Conservation (phyloP, 208 protist species). For the Porcisia hertigi region DNA sequence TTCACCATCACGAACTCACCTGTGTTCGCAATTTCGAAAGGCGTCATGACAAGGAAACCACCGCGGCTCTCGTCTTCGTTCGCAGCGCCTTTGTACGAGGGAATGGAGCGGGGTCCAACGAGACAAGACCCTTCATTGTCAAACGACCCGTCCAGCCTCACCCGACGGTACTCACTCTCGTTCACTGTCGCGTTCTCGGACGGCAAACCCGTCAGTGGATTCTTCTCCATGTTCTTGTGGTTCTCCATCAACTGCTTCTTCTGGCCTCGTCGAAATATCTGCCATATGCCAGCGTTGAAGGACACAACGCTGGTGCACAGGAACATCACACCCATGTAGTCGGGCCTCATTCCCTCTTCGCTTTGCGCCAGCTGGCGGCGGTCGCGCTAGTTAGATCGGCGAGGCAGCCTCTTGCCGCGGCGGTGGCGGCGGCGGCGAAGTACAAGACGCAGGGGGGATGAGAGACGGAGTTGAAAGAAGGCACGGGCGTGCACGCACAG, state of each 20-base stretch:
- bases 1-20: conserved; percentile 82
- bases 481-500: not conserved
- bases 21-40: conserved; percentile 75
- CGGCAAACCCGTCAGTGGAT: conserved; percentile 54
- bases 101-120: conserved; percentile 82
- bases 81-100: conserved; percentile 76
- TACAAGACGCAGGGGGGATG: not conserved
- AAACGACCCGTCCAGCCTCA: conserved; percentile 68
- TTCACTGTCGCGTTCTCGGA: conserved; percentile 36
- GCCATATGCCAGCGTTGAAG: conserved; percentile 90
- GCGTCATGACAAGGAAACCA: conserved; percentile 87
- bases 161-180: conserved; percentile 70
- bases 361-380: not conserved
- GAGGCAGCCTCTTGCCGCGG: not conserved
- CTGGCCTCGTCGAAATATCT: conserved; percentile 73
- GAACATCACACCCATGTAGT: conserved; percentile 88
- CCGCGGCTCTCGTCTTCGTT: conserved; percentile 77
- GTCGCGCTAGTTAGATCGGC: not conserved
- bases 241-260: conserved; percentile 82
- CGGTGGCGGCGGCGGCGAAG: not conserved
- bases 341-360: conserved; percentile 62
- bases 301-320: conserved; percentile 78
- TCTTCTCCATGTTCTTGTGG: conserved; percentile 76
- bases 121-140: conserved; percentile 87
- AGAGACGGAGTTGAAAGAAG: not conserved